Base-by-base conservation (phyloP, 2,329 filamentous ascomycete genomes). In the Monosporascus sp. region DNA sequence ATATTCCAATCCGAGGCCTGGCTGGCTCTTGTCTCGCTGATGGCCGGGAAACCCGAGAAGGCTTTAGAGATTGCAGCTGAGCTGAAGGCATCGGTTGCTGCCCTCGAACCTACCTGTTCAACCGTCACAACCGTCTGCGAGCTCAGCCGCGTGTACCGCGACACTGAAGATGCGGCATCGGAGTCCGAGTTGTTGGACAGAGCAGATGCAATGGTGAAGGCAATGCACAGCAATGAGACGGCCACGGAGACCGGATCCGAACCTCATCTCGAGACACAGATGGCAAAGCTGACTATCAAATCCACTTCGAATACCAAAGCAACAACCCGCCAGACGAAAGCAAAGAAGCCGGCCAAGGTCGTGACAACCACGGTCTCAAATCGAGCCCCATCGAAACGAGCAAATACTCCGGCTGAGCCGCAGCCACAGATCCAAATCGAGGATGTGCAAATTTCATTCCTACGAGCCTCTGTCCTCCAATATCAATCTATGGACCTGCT, bases 11-110 rank as follows among this genome's bases (percentile, higher is more conserved):
- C 78, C 7, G 74, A 78, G 3, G 74, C 77, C 5, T 81, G 81
- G 76, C 72, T 79, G 15, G 81, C 79, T 1, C 78, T 74, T 2
- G 70, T 84, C n/a, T 80, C 76, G 55, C 69, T 80, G 48, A 79
- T 76, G 55, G 81, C 81, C n/a, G 80, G 81, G 22, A 76, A 84
- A 50, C 68, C 85, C 2, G 74, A 81, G 1, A 81, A 83, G 55
- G 82, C 87, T 1, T 70, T 78, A 1, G 74, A 79, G 24, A 70
- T 80, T n/a, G 74, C 82, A 3, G 72, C 77, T 5, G 75, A 79
- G 37, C 81, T 81, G 7, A 75, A 80, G 28, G 69, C 77, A 14
- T 70, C 78, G 24, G 76, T 86, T 41, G 74, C 78, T 0, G 63
- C 67, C 1, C 70, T 76, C 4, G 72, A 77, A 53, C 69, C 73